Conservation (phyloP, 2,329 filamentous ascomycete species). For the Hirsutella minnesotensis region DNA sequence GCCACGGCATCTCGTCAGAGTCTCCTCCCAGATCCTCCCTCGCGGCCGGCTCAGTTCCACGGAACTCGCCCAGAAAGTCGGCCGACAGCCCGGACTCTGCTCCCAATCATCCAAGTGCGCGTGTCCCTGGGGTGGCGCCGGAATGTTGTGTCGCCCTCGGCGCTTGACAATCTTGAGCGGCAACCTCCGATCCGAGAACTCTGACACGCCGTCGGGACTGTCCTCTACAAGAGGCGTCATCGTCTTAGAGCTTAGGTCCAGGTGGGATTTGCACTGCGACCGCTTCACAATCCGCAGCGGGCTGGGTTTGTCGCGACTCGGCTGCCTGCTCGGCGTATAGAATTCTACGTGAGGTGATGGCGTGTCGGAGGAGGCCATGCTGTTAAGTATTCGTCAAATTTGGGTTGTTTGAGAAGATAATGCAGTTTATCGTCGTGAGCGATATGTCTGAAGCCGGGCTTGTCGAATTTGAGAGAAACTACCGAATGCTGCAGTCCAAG, state of each 20-base stretch:
- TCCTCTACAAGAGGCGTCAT: not conserved
- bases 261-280: not conserved
- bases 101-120: not conserved
- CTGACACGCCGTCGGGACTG: not conserved
- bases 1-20: constrained; percentile 6
- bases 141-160: not conserved
- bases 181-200: constrained; percentile 1
- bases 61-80: constrained; percentile 4
- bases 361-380: constrained; percentile 1
- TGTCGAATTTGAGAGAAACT: too few relatives aligned
- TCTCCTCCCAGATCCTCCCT: constrained; percentile 6
- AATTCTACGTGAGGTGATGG: constrained; percentile 18
- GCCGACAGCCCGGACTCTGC: not conserved
- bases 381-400: too few relatives aligned
- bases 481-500: too few relatives aligned
- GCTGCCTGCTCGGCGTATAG: constrained; percentile 13
- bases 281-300: constrained; percentile 40
- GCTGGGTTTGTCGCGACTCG: constrained; percentile 20
- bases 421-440: too few relatives aligned
- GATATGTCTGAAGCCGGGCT: too few relatives aligned
- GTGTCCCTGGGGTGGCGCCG: not conserved
- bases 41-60: constrained; percentile 3
- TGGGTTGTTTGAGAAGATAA: too few relatives aligned
- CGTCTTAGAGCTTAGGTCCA: not conserved
- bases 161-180: constrained; percentile 6